These are phyloP conservation scores for Podospora pseudocomata DNA, from an alignment of 495 filamentous ascomycete species.

Conservation along the genomic window DNA sequence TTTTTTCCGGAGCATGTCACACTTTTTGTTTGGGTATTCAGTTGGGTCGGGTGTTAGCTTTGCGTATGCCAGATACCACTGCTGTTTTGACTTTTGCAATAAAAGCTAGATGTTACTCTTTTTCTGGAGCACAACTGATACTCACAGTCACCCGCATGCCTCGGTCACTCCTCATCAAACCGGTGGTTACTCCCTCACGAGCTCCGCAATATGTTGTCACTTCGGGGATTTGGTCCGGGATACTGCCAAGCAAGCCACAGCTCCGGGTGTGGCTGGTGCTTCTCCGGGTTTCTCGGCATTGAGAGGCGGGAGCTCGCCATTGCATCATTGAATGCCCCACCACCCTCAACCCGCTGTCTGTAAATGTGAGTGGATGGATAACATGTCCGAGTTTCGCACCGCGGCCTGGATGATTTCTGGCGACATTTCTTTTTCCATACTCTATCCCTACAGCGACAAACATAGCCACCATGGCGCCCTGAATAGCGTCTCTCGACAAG, in stretches of 20 bases:
- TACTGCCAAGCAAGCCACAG: not conserved
- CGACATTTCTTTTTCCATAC: not conserved
- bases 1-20: not conserved
- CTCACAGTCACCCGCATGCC: too few species aligned
- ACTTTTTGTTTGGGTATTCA: slow-evolving; percentile 1
- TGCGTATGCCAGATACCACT: slow-evolving; percentile 3
- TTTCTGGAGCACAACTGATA: not conserved
- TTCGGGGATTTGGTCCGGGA: not conserved
- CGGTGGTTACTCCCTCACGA: not conserved
- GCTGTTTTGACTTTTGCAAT: not conserved
- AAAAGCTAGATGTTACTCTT: not conserved
- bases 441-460: not conserved
- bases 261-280: not conserved
- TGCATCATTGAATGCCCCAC: slow-evolving; percentile 29
- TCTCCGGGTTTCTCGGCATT: slow-evolving; percentile 1
- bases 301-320: slow-evolving; percentile 20
- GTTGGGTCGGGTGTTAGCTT: slow-evolving; percentile 10
- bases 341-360: not conserved
- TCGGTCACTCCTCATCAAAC: not conserved
- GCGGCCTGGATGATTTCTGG: not conserved
- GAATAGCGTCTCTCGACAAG: not conserved
- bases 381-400: slow-evolving; percentile 12
- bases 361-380: not conserved
- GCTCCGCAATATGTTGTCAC: not conserved
- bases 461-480: not conserved